Base-by-base conservation (phyloP, 805 yeast species). In the Pichia manshurica region DNA sequence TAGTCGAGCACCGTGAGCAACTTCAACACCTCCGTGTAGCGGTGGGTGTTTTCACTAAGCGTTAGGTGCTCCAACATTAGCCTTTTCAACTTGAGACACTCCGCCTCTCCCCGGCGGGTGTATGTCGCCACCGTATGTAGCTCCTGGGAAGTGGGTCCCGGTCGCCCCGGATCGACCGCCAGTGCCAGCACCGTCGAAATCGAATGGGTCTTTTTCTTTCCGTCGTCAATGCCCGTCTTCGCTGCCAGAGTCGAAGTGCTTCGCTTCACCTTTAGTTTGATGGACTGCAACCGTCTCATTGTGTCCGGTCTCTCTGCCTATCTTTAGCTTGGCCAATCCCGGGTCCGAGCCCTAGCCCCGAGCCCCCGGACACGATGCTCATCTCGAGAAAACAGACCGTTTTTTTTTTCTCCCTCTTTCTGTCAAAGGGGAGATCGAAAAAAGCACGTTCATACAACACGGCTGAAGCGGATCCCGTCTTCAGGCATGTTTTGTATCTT, bases 121-220 rank as follows among this genome's bases (percentile, higher is more conserved):
- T 39, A 45, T 13, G 36, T 45, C 16, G 43, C 39, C 2, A 45
- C 23, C 10, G 31, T 6, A 13, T 45, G 21, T 23, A 45, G 17
- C 15, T 45, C 43, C n/a, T 21, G 43, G 7, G 47, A 29, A 10
- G 39, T 29, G 7, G 47, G 43, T 12, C 43, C 38, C 2, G 39
- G 33, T 9, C 25, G 12, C 19, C 35, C 21, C n/a, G 43, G 29
- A 23, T 32, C 38, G 17, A 45, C 21, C 13, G 43, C 31, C 8
- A 20, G 35, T 15, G 37, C 29, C 15, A 45, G 17, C 3, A 39
- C 5, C 9, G 39, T 32, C 13, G 47, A 31, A 6, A 45, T 38
- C 12, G 47, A 45, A 2, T 29, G 44, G 5, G 13, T 16, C 17
- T 5, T 16, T 1, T 5, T 13, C 20, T 28, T 39, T 13, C 33